Conservation (phyloP, 768 basidiomycete genomes). For the Filobasidium floriforme region DNA sequence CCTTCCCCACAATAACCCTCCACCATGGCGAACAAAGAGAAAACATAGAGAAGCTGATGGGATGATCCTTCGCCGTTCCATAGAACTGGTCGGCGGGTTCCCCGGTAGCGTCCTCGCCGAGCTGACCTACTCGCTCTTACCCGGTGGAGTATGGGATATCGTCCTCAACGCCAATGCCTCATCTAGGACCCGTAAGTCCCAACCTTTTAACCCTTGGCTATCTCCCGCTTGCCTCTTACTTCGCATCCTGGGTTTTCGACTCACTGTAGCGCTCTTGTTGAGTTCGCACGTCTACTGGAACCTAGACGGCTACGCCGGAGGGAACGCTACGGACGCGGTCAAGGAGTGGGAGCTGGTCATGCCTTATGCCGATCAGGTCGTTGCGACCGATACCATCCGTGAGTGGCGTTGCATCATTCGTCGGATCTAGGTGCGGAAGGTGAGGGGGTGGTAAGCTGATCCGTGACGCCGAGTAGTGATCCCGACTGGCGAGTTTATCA, state of each 20-base stretch:
- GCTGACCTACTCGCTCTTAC: not conserved
- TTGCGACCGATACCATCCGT: slow-evolving; percentile 4
- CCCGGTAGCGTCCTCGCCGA: not conserved
- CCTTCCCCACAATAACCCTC: not conserved
- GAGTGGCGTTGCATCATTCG: no score
- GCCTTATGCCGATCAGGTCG: not conserved
- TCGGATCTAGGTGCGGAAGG: no score
- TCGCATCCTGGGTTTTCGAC: no score
- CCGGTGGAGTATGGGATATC: not conserved
- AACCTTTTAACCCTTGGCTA: not conserved
- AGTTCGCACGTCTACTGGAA: slow-evolving; percentile 2
- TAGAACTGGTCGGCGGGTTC: not conserved
- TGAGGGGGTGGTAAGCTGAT: no score
- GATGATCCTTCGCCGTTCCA: no score
- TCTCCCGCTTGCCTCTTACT: no score
- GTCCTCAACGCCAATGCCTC: not conserved
- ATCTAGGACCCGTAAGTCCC: not conserved
- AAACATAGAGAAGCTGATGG: no score
- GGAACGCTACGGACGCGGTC: not conserved
- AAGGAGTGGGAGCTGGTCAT: not conserved
- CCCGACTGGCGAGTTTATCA: not conserved
- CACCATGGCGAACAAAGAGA: no score
- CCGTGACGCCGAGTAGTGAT: not conserved
- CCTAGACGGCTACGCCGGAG: not conserved
- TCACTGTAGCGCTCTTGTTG: not conserved